Evolutionary conservation across 208 protist genomes (phyloP).

Genomic region (Trypanosomatidae sp.): DNA sequence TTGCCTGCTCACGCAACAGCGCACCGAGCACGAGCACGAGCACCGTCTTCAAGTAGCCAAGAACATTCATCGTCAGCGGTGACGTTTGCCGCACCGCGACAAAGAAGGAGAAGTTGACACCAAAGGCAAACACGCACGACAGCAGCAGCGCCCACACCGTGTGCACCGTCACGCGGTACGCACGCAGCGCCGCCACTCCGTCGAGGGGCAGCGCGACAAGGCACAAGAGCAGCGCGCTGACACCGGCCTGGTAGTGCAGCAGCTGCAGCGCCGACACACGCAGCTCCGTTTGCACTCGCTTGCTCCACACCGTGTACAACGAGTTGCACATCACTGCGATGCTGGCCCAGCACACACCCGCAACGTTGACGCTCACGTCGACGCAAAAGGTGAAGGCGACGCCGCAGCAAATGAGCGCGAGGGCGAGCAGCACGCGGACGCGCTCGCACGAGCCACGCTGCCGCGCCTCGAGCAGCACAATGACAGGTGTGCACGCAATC

Average conservation of each 20-base stretch:
- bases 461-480: constrained; percentile 44
- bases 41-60: constrained; percentile 70
- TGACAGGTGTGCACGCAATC: constrained; percentile 71
- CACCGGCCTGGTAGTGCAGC: constrained; percentile 75
- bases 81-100: constrained; percentile 70
- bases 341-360: constrained; percentile 41
- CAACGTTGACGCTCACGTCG: constrained; percentile 40
- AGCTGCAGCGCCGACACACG: constrained; percentile 67
- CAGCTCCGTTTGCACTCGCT: constrained; percentile 80
- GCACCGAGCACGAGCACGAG: constrained; percentile 8
- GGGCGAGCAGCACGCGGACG: constrained; percentile 22
- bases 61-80: constrained; percentile 72
- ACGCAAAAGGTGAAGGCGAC: constrained; percentile 52
- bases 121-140: constrained; percentile 70
- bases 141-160: constrained; percentile 51
- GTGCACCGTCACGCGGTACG: constrained; percentile 34
- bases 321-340: constrained; percentile 68
- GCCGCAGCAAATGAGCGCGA: constrained; percentile 69
- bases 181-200: constrained; percentile 11
- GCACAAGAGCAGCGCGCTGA: constrained; percentile 65
- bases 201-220: constrained; percentile 54
- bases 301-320: constrained; percentile 87
- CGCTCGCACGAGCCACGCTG: constrained; percentile 34
- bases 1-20: not conserved
- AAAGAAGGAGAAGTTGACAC: constrained; percentile 88